A percentile compares a stretch with the other conserved stretches of the same genome.
Conservation (phyloP, 2,329 filamentous ascomycete species). For the Hymenoscyphus occultus region DNA sequence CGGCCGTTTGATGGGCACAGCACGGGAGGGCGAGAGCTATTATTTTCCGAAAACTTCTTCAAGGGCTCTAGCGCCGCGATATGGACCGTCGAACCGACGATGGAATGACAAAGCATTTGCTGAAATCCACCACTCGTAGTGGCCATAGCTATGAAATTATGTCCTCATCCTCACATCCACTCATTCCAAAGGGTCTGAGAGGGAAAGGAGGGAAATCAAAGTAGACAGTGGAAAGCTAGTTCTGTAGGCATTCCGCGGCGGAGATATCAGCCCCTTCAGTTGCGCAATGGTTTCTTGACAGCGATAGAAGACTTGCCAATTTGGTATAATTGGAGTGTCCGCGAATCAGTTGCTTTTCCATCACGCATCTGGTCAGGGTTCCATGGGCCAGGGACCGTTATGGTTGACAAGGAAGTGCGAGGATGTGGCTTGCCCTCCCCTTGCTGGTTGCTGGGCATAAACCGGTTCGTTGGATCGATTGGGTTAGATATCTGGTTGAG, state of each 20-base stretch:
- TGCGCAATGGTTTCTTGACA: neutral
- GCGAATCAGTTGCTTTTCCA: slow-evolving; percentile 1
- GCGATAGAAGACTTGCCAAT: neutral
- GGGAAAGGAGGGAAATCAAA: too few relatives aligned
- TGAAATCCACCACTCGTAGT: too few relatives aligned
- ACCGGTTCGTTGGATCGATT: neutral
- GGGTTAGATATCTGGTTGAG: neutral
- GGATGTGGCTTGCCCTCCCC: slow-evolving; percentile 10
- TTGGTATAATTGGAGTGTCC: neutral
- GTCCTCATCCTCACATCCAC: too few relatives aligned
- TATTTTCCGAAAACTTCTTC: too few relatives aligned
- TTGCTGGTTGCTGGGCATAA: neutral
- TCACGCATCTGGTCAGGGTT: neutral
- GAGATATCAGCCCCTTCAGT: neutral
- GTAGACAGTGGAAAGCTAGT: too few relatives aligned
- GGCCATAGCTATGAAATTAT: too few relatives aligned
- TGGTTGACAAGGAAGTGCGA: neutral
- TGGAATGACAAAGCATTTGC: neutral
- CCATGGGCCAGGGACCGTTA: neutral
- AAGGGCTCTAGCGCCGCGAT: too few relatives aligned
- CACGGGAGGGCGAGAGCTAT: too few relatives aligned
- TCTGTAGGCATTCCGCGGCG: too few relatives aligned
- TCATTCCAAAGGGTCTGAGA: too few relatives aligned
- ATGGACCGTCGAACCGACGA: too few relatives aligned
- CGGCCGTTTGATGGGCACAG: neutral